Evolutionary conservation across 305 asterid species (phyloP).

Genomic region (Petunia hybrid): DNA sequence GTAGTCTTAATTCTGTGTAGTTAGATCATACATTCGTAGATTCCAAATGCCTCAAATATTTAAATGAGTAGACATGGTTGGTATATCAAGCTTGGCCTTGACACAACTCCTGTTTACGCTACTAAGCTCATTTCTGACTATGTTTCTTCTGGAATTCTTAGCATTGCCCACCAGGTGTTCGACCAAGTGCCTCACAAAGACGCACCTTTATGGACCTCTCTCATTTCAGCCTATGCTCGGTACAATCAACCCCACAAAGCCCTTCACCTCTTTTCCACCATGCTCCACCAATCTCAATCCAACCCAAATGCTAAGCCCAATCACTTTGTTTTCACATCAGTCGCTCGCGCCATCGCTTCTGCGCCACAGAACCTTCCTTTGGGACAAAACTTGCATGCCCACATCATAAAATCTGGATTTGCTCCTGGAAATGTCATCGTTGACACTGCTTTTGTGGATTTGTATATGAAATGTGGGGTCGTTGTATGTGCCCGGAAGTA

Average conservation of each 20-base stretch:
- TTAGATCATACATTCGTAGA: not conserved
- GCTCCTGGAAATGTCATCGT: slow-evolving; percentile 35
- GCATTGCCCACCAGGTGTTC: slow-evolving; percentile 45
- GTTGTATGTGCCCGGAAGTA: slow-evolving; percentile 33
- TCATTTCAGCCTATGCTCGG: slow-evolving; percentile 48
- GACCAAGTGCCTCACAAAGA: slow-evolving; percentile 50
- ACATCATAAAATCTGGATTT: slow-evolving; percentile 37
- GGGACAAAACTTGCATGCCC: slow-evolving; percentile 45
- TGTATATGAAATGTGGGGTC: slow-evolving; percentile 46
- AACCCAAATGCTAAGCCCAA: slow-evolving; percentile 37
- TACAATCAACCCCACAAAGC: slow-evolving; percentile 40
- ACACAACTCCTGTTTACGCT: slow-evolving; percentile 37
- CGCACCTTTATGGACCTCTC: slow-evolving; percentile 48
- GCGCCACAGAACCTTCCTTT: slow-evolving; percentile 39
- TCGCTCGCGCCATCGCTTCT: slow-evolving; percentile 48
- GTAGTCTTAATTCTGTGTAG: not conserved
- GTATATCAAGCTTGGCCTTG: slow-evolving; percentile 49
- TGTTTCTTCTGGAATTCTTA: slow-evolving; percentile 25
- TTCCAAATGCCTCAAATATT: not conserved
- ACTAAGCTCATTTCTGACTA: slow-evolving; percentile 42
- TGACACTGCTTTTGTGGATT: slow-evolving; percentile 42
- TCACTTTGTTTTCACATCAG: slow-evolving; percentile 43
- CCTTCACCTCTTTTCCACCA: slow-evolving; percentile 44
- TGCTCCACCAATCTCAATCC: slow-evolving; percentile 36
- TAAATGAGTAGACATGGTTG: slow-evolving; percentile 50